These are phyloP conservation scores for Annona squamosa DNA, from an alignment of 164 flowering plant genomes.

Conservation along the genomic window DNA sequence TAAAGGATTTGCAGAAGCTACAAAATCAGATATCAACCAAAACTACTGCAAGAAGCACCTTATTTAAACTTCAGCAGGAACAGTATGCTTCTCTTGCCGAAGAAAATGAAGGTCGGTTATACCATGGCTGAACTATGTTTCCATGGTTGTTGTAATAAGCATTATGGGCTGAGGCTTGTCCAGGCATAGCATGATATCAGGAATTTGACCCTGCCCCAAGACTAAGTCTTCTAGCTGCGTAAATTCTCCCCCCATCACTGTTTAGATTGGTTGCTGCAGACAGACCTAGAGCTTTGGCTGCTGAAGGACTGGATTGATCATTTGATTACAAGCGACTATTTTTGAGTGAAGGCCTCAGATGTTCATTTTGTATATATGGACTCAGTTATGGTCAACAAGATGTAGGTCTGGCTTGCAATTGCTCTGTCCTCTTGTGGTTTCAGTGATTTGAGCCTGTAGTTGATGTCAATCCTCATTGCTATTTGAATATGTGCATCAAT, in stretches of 20 bases:
- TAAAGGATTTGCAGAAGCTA: conserved; percentile 54
- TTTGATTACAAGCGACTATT: not conserved
- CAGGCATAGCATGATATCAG: not conserved
- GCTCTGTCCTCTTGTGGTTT: not conserved
- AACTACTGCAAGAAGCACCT: conserved; percentile 60
- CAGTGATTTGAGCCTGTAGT: no score
- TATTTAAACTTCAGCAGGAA: conserved; percentile 54
- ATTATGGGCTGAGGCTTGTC: not conserved
- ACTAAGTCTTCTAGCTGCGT: not conserved
- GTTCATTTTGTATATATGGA: not conserved
- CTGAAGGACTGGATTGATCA: no score
- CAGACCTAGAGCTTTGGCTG: not conserved
- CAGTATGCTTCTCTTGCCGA: conserved; percentile 64
- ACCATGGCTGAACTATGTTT: not conserved
- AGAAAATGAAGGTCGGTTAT: conserved; percentile 75
- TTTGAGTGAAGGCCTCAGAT: not conserved
- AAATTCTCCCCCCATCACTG: not conserved
- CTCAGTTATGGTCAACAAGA: not conserved
- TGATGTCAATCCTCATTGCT: no score
- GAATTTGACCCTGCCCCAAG: not conserved
- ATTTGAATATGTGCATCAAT: not conserved
- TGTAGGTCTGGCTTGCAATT: not conserved
- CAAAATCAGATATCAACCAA: conserved; percentile 61
- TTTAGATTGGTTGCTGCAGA: not conserved
- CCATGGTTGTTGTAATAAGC: not conserved